phyloP scores from a whole-genome alignment of 768 basidiomycete genomes.

The Calocera viscosa region DNA sequence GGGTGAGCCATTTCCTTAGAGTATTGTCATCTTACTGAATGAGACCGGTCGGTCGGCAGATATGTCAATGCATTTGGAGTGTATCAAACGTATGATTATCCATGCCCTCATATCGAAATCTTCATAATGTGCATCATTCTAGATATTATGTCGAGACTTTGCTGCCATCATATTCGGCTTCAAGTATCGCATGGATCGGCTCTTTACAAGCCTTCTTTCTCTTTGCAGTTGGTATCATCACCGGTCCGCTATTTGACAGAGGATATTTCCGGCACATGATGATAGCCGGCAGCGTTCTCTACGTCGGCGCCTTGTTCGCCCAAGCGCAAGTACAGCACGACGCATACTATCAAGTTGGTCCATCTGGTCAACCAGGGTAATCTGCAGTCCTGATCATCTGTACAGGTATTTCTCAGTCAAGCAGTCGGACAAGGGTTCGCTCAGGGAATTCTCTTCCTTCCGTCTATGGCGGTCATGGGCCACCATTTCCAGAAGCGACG shows the following conservation, averaged over 20 bases:
- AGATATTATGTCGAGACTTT: slow-evolving; percentile 17
- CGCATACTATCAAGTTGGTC: slow-evolving; percentile 34
- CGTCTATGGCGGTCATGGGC: slow-evolving; percentile 36
- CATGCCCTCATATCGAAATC: not conserved
- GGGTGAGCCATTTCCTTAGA: not conserved
- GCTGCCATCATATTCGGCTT: slow-evolving; percentile 27
- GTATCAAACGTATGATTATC: not conserved
- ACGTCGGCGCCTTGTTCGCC: slow-evolving; percentile 35
- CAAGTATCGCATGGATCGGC: slow-evolving; percentile 34
- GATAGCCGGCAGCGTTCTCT: slow-evolving; percentile 35
- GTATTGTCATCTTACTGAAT: not conserved
- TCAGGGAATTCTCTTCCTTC: slow-evolving; percentile 38
- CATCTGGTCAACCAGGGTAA: not conserved
- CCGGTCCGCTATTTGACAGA: slow-evolving; percentile 40
- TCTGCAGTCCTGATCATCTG: slow-evolving; percentile 7
- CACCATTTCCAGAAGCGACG: slow-evolving; percentile 42
- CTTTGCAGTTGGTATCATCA: slow-evolving; percentile 34
- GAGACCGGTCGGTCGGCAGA: not conserved
- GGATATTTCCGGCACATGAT: slow-evolving; percentile 40
- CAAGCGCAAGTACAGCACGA: slow-evolving; percentile 35
- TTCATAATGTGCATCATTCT: not conserved
- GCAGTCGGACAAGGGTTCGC: slow-evolving; percentile 40
- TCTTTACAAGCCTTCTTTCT: slow-evolving; percentile 39
- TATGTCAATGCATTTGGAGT: slow-evolving; percentile 4
- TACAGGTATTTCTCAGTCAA: slow-evolving; percentile 40